Conservation (phyloP, 2,329 filamentous ascomycete genomes). For the Cladosporium oxysporum region DNA sequence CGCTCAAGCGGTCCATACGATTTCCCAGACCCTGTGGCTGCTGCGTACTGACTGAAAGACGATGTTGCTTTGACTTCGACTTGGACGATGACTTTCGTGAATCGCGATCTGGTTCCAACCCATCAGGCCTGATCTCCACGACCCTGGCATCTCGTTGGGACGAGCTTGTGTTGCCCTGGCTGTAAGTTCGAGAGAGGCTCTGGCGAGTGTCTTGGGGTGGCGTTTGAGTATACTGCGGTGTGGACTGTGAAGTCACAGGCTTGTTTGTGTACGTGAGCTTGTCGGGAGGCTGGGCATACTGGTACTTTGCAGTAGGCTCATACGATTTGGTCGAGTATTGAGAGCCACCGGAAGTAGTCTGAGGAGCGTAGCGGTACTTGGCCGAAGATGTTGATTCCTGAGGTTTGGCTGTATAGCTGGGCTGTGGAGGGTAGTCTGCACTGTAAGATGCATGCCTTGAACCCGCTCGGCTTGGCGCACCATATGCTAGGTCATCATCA, state of each 20-base stretch:
- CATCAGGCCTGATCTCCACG: conserved; percentile 46
- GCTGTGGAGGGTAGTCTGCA: conserved; percentile 18
- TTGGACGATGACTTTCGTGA: conserved; percentile 23
- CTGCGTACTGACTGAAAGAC: conserved; percentile 22
- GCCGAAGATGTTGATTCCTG: conserved; percentile 21
- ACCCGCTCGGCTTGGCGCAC: conserved; percentile 21
- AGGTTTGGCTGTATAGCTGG: conserved; percentile 23
- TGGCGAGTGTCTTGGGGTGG: conserved; percentile 25
- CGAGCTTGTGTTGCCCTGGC: conserved; percentile 24
- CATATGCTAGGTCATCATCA: conserved; percentile 38
- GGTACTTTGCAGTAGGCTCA: conserved; percentile 27
- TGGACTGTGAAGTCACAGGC: conserved; percentile 26
- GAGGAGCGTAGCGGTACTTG: conserved; percentile 26
- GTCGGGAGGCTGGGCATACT: conserved; percentile 45
- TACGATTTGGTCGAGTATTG: conserved; percentile 26
- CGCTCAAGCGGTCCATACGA: conserved; percentile 50
- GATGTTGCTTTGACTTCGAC: conserved; percentile 23
- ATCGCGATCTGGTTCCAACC: conserved; percentile 25
- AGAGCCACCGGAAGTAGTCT: conserved; percentile 19
- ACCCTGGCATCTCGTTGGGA: conserved; percentile 36
- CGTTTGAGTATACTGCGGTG: conserved; percentile 24
- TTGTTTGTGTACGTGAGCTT: conserved; percentile 48
- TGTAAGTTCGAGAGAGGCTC: conserved; percentile 25
- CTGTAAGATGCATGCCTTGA: conserved; percentile 24
- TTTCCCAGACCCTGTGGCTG: conserved; percentile 38